Conservation (phyloP, 768 basidiomycete species). For the Termitomyces bulborhizus region DNA sequence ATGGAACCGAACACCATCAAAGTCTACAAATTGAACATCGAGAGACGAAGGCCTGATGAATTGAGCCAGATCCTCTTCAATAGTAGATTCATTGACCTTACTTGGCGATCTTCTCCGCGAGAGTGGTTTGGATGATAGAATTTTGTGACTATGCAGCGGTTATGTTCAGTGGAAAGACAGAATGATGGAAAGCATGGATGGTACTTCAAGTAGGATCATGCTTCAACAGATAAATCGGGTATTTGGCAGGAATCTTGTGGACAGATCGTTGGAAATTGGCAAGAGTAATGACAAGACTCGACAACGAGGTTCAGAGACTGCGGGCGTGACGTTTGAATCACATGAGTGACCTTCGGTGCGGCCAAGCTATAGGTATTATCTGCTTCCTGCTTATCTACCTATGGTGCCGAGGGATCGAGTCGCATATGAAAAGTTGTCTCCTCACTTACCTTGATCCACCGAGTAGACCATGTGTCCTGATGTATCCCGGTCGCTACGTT, state of each 20-base stretch:
- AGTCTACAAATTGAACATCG: conserved; percentile 97
- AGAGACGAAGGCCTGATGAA: conserved; percentile 72
- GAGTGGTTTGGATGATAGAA: conserved; percentile 86
- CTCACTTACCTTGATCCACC: no score
- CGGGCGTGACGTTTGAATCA: not conserved
- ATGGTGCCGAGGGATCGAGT: no score
- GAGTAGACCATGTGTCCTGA: no score
- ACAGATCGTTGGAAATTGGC: no score
- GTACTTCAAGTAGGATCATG: conserved; percentile 87
- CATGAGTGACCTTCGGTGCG: not conserved
- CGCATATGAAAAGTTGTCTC: no score
- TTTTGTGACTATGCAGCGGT: conserved; percentile 64
- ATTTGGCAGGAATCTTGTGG: not conserved
- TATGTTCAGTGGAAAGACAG: conserved; percentile 5
- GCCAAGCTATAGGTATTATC: no score
- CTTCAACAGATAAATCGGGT: not conserved
- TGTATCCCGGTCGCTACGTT: no score
- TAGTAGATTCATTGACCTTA: conserved; percentile 23
- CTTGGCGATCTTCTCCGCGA: conserved; percentile 85
- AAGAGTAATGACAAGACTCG: no score
- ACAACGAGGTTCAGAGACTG: not conserved
- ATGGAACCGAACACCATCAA: conserved; percentile 94
- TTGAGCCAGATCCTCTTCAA: conserved; percentile 6
- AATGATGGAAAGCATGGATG: conserved; percentile 7
- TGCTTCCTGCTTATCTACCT: no score